Percentiles rank a stretch among this genome's conserved stretches.
phyloP scores from a whole-genome alignment of 169 alveolate species.

The Plasmodium fragile region DNA sequence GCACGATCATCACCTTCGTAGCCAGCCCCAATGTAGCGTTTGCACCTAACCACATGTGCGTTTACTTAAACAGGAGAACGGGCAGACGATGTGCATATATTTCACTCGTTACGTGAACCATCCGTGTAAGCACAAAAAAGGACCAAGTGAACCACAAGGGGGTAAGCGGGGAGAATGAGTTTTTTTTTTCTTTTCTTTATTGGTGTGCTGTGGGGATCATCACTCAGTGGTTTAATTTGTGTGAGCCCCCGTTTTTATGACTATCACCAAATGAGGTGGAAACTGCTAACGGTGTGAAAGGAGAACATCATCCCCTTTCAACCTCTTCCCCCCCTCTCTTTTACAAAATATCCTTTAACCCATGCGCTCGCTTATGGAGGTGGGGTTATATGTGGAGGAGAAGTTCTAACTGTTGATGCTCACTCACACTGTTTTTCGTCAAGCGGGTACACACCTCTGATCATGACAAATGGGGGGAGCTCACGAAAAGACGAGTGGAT shows the following conservation, averaged over 20 bases:
- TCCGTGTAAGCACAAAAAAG: neutral
- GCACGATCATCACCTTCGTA: neutral
- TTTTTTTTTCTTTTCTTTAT: too few relatives aligned
- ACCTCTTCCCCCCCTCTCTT: too few relatives aligned
- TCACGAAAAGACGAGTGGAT: neutral
- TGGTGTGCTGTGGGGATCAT: neutral
- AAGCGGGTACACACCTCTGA: neutral
- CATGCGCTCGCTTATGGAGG: neutral
- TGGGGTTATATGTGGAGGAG: neutral
- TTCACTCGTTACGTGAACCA: neutral
- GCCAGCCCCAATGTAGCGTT: neutral
- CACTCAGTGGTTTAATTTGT: neutral
- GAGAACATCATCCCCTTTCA: too few relatives aligned
- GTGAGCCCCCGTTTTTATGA: neutral
- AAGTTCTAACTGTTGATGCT: neutral
- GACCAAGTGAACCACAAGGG: neutral
- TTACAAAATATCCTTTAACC: neutral
- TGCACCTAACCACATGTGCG: neutral
- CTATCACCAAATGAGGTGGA: neutral
- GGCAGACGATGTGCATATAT: neutral
- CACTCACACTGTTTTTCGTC: neutral
- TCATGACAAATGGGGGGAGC: neutral
- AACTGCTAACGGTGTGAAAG: neutral
- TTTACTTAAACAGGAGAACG: neutral
- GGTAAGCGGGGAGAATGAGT: neutral